These are phyloP conservation scores for Endotrypanum monterogeii DNA, from an alignment of 208 protist genomes.

Conservation along the genomic window DNA sequence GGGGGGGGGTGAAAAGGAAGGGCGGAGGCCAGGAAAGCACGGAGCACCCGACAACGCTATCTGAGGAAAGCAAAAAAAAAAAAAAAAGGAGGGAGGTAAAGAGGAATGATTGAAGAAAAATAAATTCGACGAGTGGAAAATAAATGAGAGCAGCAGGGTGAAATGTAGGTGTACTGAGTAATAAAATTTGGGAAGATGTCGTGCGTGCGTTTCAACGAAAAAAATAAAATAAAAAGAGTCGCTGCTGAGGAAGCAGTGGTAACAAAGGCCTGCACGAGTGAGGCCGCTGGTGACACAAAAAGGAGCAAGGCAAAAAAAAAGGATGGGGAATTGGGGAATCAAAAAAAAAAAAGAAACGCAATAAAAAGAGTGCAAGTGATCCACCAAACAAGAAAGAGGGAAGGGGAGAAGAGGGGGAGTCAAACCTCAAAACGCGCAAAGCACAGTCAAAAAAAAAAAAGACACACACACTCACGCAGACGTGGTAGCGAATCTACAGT, in stretches of 20 bases:
- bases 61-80: no score
- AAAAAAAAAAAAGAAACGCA: constrained; percentile 14
- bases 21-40: no score
- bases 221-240: no score
- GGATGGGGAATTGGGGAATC: background rate
- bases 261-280: background rate
- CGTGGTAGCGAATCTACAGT: background rate
- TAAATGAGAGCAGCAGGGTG: background rate
- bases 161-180: background rate
- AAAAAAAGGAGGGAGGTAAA: background rate
- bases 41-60: no score
- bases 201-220: background rate
- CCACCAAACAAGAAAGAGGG: background rate
- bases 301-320: background rate
- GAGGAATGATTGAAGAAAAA: background rate
- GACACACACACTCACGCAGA: background rate
- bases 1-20: no score
- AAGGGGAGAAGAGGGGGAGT: background rate
- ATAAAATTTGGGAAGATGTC: background rate
- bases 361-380: constrained; percentile 8
- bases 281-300: background rate
- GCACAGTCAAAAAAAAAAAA: background rate
- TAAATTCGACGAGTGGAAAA: background rate
- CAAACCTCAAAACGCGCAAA: background rate
- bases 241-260: background rate